Conservation (phyloP, 1,139 yeast species). For the Torulaspora globosa region DNA sequence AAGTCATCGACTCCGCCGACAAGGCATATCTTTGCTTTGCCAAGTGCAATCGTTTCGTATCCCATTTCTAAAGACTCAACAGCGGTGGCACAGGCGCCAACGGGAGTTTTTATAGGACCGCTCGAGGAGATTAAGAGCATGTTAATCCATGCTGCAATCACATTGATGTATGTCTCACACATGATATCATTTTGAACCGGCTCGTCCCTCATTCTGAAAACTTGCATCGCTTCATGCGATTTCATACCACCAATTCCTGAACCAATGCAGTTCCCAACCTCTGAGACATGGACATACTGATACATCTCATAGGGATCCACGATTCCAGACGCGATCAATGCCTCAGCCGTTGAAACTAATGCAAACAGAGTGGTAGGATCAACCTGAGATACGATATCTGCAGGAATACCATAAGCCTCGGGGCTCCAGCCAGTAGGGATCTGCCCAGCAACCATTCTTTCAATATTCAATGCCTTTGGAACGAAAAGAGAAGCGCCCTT, state of each 20-base stretch:
- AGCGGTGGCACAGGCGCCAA: slow-evolving; percentile 97
- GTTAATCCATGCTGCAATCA: slow-evolving; percentile 97
- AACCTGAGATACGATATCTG: slow-evolving; percentile 81
- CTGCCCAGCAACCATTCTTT: slow-evolving; percentile 93
- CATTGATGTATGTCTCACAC: slow-evolving; percentile 92
- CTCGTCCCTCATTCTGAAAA: slow-evolving; percentile 74
- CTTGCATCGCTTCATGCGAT: slow-evolving; percentile 91
- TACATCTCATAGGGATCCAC: slow-evolving; percentile 95
- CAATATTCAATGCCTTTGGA: slow-evolving; percentile 89
- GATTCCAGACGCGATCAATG: slow-evolving; percentile 80
- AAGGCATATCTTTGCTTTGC: slow-evolving; percentile 85
- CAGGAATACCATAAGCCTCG: slow-evolving; percentile 79
- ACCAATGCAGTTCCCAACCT: slow-evolving; percentile 95
- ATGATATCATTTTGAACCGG: slow-evolving; percentile 90
- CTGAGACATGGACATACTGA: slow-evolving; percentile 91
- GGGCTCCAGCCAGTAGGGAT: slow-evolving; percentile 97
- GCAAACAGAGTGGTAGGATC: slow-evolving; percentile 88
- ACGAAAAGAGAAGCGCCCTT: slow-evolving; percentile 81
- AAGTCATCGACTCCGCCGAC: slow-evolving; percentile 97
- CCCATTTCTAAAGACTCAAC: slow-evolving; percentile 91
- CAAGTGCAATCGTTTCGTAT: slow-evolving; percentile 78
- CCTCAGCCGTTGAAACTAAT: slow-evolving; percentile 86
- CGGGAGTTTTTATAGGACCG: slow-evolving; percentile 96
- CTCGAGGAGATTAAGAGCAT: slow-evolving; percentile 92
- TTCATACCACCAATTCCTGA: slow-evolving; percentile 97